A percentile compares a stretch with the other conserved stretches of the same genome.
Evolutionary conservation across 495 filamentous ascomycete genomes (phyloP).

Genomic region (Haplographium delicatum): DNA sequence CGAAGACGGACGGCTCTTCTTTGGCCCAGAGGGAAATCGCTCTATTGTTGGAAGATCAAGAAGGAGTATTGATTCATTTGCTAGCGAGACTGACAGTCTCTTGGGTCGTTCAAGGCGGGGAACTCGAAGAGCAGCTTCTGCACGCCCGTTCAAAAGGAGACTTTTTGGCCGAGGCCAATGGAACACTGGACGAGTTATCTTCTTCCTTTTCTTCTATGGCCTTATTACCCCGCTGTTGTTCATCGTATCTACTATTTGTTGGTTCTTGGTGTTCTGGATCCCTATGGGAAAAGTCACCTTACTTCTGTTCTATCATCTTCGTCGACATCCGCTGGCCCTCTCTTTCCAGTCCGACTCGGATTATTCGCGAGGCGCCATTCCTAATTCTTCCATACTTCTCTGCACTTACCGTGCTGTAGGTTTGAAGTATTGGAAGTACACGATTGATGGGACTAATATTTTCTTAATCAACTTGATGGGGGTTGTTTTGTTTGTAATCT

Average conservation of each 20-base stretch:
- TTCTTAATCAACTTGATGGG: constrained; percentile 96
- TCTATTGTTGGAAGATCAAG: constrained; percentile 86
- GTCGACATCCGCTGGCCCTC: constrained; percentile 85
- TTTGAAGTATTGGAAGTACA: constrained; percentile 98
- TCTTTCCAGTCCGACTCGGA: constrained; percentile 85
- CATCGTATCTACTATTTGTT: constrained; percentile 81
- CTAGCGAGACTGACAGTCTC: constrained; percentile 83
- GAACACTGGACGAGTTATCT: constrained; percentile 89
- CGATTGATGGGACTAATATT: constrained; percentile 95
- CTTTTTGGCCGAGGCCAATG: constrained; percentile 95
- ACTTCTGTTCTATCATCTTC: constrained; percentile 84
- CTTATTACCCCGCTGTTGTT: constrained; percentile 86
- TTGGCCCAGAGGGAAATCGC: constrained; percentile 73
- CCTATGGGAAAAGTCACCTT: constrained; percentile 96
- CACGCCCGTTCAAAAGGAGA: constrained; percentile 67
- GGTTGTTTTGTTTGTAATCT: constrained; percentile 85
- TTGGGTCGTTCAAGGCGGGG: constrained; percentile 60
- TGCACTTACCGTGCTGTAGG: constrained; percentile 97
- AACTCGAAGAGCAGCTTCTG: constrained; percentile 26
- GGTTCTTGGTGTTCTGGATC: constrained; percentile 95
- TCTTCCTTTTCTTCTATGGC: constrained; percentile 96
- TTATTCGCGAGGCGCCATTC: constrained; percentile 61
- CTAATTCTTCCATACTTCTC: constrained; percentile 80
- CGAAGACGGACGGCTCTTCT: constrained; percentile 92
- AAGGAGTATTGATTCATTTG: constrained; percentile 76